Evolutionary conservation across 495 filamentous ascomycete genomes (phyloP), one percentile per base, ranked within the genome.

Genomic region (Lasiosphaeria miniovina): DNA sequence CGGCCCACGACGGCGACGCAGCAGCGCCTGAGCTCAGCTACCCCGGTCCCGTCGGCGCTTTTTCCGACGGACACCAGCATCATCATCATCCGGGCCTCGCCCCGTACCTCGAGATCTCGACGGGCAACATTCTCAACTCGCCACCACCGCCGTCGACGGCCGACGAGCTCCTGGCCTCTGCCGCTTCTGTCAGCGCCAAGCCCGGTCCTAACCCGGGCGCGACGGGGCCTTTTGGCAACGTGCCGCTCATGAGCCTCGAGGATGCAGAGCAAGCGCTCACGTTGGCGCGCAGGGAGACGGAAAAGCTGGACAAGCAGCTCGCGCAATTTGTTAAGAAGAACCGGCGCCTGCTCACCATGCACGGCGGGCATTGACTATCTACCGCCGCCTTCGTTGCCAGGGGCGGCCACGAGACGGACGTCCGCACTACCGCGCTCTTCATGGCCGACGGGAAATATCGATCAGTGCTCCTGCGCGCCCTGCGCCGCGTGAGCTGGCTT

Each of bases 241-340:
- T 79, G 41, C 75, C 75, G 9, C 65, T 82, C 11, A 76, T 86
- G 69, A 79, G 71, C 35, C 72, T 88, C 6, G 80, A 85, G 54
- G 87, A 88, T 35, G 80, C 83, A 5, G 87, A 90, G 72, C 73
- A 72, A 56, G 82, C 78, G 36, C 74, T 88, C 63, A 58, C 75
- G 15, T 65, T 69, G 10, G 78, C 82, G n/a, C 79, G 79, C 61
- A 89, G 86, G 75, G 87, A 90, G 65, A 80, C 84, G 38, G 89
- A 91, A 55, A 79, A 69, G 57, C 67, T 90, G 8, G 89, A 90
- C 71, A 90, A 89, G 78, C 85, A 76, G 62, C 66, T 89, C 24
- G 80, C 78, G 60, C 75, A 78, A 54, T 56, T 88, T 40, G 74
- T 87, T 57, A 84, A 84, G 64, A 85, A 81, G 77, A 89, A 89